A percentile compares a stretch with the other conserved stretches of the same genome.
Evolutionary conservation across 2,329 filamentous ascomycete genomes (phyloP).

Genomic region (Colletotrichum tropicicola): DNA sequence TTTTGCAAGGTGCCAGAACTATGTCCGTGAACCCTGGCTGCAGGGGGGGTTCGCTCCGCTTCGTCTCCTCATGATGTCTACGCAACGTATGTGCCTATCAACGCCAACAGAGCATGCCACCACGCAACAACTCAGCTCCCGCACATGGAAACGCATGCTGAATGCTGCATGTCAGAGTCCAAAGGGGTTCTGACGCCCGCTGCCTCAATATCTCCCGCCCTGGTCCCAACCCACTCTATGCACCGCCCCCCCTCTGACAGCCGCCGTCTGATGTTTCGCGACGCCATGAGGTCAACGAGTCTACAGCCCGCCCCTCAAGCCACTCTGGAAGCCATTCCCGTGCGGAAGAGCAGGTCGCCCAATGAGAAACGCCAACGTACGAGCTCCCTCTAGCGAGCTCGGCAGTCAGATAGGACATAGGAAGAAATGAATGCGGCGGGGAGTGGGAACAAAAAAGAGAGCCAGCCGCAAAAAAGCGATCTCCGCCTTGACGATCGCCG

Average conservation of each 20-base stretch:
- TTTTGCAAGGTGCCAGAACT: not conserved
- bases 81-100: no score
- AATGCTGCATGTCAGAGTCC: not conserved
- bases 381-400: no score
- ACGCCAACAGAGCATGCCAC: no score
- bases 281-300: conserved; percentile 21
- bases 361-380: not conserved
- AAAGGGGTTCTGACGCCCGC: not conserved
- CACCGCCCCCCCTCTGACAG: conserved; percentile 16
- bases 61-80: no score
- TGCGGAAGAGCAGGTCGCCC: not conserved
- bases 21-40: no score
- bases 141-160: no score
- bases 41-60: not conserved
- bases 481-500: not conserved
- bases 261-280: conserved; percentile 27
- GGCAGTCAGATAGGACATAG: no score
- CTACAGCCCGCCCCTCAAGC: not conserved
- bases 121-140: no score
- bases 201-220: not conserved
- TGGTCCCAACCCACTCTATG: conserved; percentile 5
- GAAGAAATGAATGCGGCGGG: no score
- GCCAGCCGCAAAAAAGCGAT: no score
- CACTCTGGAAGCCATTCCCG: conserved; percentile 12
- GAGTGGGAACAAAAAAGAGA: no score